Conservation (phyloP, 2,329 filamentous ascomycete genomes). For the Aspergillus cejpii region DNA sequence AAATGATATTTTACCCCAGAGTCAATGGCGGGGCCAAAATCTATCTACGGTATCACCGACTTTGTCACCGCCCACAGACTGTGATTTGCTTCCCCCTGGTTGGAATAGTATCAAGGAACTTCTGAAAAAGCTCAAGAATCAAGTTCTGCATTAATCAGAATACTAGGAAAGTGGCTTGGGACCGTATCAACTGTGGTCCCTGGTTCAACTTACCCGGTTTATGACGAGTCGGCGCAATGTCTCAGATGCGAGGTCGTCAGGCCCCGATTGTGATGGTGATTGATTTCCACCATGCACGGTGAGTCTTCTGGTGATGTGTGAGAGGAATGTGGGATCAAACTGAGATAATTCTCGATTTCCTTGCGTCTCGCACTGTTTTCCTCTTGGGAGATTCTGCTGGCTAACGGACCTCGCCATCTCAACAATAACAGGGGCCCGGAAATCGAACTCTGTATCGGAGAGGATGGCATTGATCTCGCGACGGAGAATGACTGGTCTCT, state of each 20-base stretch:
- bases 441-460: conserved; percentile 84
- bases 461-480: conserved; percentile 70
- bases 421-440: conserved; percentile 65
- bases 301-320: conserved; percentile 14
- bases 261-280: conserved; percentile 68
- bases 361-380: neutral
- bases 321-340: neutral
- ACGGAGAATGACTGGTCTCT: conserved; percentile 81
- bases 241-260: conserved; percentile 43
- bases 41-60: neutral
- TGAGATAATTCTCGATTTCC: neutral
- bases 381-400: neutral
- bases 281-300: conserved; percentile 71
- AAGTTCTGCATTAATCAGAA: neutral
- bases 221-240: conserved; percentile 22
- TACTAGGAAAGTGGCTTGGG: conserved; percentile 11
- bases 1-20: no score
- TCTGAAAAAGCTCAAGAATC: neutral
- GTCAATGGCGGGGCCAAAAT: conserved; percentile 1
- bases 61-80: conserved; percentile 16
- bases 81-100: conserved; percentile 7
- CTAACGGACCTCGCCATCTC: conserved; percentile 3
- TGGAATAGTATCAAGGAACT: neutral
- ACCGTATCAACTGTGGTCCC: conserved; percentile 9
- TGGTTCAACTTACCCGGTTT: neutral